Base-by-base conservation (phyloP, 2,329 filamentous ascomycete genomes). In the Cadophora malorum region DNA sequence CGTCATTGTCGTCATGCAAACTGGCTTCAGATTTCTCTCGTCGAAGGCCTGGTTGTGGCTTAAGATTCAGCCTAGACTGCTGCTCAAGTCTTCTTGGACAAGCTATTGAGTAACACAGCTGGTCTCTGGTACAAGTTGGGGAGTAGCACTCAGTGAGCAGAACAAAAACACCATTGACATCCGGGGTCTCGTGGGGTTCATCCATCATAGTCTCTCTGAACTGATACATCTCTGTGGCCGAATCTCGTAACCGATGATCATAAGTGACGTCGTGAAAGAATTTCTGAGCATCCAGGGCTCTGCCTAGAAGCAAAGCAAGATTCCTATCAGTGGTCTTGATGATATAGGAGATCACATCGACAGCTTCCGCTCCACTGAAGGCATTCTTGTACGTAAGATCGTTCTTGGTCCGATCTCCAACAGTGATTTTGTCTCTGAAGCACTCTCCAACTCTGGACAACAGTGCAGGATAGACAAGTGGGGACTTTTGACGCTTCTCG, bases 231-330 rank as follows among this genome's bases (percentile, higher is more conserved):
- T 99, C 96, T 63, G 90, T 91, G 50, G 90, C 88, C n/a, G 95
- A 96, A 80, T 99, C 96, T 80, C 96, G 91, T 75, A 99, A 83
- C 59, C 96, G 88, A 80, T 99, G 96, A 75, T 97, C 95, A 80
- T 99, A 99, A 0, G 95, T 97, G 62, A 98, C 96, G 84, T 99
- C 96, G 82, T 99, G 96, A 79, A 99, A 99, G 82, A 97, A 97
- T 79, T 98, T 98, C 78, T 99, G 96, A 28, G 96, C 96, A 81
- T 99, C 96, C 69, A 99, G 83, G 52, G 96, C 94, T 77, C 96
- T 88, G 70, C 96, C 96, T 19, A 99, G 84, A 10, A 99, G 87
- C 60, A 99, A 83, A 12, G 96, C 96, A 69, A 99, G 83, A 78
- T 99, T 99, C 68, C 96, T 89, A 80, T 99, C 96, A 0, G 93